Percentiles rank a stretch among this genome's conserved stretches.
Evolutionary conservation across 2,329 filamentous ascomycete species (phyloP).

Genomic region (Calonectria multiphialidica): DNA sequence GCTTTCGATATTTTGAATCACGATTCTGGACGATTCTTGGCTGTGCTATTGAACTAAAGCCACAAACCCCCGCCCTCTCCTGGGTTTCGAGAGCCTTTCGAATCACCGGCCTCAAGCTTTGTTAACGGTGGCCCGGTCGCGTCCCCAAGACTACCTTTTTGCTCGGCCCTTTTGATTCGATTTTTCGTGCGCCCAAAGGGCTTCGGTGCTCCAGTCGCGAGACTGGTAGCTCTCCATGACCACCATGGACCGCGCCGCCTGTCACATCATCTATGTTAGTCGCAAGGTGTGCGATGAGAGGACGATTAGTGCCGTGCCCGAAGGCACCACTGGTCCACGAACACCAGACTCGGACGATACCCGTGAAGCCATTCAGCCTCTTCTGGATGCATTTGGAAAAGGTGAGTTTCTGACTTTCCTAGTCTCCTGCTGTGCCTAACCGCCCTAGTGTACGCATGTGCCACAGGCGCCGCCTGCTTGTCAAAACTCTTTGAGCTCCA

Average conservation of each 20-base stretch:
- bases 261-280: constrained; percentile 72
- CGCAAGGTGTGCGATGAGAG: constrained; percentile 63
- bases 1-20: constrained; percentile 32
- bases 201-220: constrained; percentile 70
- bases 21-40: constrained; percentile 25
- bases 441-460: constrained; percentile 64
- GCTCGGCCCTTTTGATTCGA: constrained; percentile 34
- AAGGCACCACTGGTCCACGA: constrained; percentile 31
- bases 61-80: not conserved
- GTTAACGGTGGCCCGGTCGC: constrained; percentile 1
- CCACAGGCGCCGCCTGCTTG: constrained; percentile 65
- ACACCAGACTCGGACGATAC: constrained; percentile 56
- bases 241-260: constrained; percentile 69
- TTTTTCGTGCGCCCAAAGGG: constrained; percentile 52
- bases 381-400: constrained; percentile 67
- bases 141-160: constrained; percentile 26
- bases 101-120: constrained; percentile 7
- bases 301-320: constrained; percentile 47
- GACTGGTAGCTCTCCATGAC: constrained; percentile 69
- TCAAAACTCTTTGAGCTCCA: constrained; percentile 65
- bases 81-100: not conserved
- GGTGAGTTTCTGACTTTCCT: constrained; percentile 52
- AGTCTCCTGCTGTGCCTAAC: constrained; percentile 35
- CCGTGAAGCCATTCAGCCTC: constrained; percentile 59
- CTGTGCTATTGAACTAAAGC: constrained; percentile 21